A percentile compares a stretch with the other conserved stretches of the same genome.
Conservation (phyloP, 306 rosid genomes). For the Casuarina equisetifolia region DNA sequence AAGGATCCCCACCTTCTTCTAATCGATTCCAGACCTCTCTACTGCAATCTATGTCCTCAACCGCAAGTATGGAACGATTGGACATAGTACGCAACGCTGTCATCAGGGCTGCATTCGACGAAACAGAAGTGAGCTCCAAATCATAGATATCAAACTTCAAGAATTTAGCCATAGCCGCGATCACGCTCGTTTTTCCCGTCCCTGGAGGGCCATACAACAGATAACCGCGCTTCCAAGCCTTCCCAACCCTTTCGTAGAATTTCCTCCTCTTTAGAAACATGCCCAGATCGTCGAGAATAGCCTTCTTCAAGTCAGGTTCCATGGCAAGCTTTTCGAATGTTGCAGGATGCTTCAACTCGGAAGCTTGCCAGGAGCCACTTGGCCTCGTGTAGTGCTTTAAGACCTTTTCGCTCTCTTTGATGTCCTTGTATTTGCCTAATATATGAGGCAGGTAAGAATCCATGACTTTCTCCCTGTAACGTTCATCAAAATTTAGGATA, state of each 20-base stretch:
- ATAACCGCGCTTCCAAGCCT: slow-evolving; percentile 51
- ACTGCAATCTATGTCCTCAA: slow-evolving; percentile 48
- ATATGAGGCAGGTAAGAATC: slow-evolving; percentile 23
- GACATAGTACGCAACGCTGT: slow-evolving; percentile 20
- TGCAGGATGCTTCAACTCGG: slow-evolving; percentile 35
- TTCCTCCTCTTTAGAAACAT: slow-evolving; percentile 40
- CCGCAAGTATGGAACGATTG: slow-evolving; percentile 39
- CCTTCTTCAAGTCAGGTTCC: slow-evolving; percentile 30
- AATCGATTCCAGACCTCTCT: slow-evolving; percentile 30
- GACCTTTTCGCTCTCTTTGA: slow-evolving; percentile 22
- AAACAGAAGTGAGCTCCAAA: slow-evolving; percentile 35
- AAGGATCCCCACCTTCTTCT: background rate
- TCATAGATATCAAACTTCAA: slow-evolving; percentile 45
- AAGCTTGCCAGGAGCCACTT: background rate
- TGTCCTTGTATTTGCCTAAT: background rate
- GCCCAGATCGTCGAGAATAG: slow-evolving; percentile 30
- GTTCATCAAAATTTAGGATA: slow-evolving; percentile 25
- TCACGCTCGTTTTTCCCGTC: slow-evolving; percentile 43
- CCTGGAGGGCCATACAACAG: slow-evolving; percentile 45
- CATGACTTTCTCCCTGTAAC: background rate
- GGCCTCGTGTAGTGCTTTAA: slow-evolving; percentile 15
- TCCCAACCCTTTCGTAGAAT: slow-evolving; percentile 42
- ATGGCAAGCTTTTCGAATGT: slow-evolving; percentile 38
- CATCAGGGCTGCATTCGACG: slow-evolving; percentile 28
- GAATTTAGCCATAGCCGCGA: slow-evolving; percentile 40